These are phyloP conservation scores for Fagus crenata DNA, from an alignment of 306 rosid genomes.

Conservation along the genomic window DNA sequence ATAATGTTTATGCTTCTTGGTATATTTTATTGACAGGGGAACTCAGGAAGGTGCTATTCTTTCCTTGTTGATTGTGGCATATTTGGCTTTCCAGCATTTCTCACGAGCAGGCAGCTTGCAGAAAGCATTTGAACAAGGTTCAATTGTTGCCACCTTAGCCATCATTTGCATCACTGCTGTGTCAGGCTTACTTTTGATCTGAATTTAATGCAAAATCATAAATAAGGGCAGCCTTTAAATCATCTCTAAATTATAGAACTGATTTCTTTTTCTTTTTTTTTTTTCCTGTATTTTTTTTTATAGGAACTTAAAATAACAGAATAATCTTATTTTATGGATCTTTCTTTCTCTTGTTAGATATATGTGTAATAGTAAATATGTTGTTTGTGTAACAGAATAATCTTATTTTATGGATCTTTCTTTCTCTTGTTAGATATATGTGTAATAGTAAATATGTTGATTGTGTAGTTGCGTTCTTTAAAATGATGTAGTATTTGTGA, in stretches of 20 bases:
- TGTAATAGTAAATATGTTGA: slow-evolving; percentile 11
- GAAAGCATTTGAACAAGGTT: slow-evolving; percentile 81
- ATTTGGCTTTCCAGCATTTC: slow-evolving; percentile 95
- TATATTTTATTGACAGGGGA: slow-evolving; percentile 53
- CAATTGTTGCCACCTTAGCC: slow-evolving; percentile 77
- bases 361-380: slow-evolving; percentile 14
- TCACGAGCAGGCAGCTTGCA: slow-evolving; percentile 63
- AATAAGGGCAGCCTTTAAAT: neutral
- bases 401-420: neutral
- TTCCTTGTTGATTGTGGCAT: slow-evolving; percentile 65
- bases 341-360: neutral
- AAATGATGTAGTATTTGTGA: neutral
- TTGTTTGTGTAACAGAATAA: neutral
- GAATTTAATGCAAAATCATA: slow-evolving; percentile 39
- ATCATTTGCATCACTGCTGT: slow-evolving; percentile 43
- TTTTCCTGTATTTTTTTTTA: neutral
- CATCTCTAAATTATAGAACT: slow-evolving; percentile 19
- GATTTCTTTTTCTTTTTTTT: neutral
- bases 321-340: neutral
- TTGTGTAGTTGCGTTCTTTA: neutral
- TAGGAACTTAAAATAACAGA: slow-evolving; percentile 11
- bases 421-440: neutral
- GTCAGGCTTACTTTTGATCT: slow-evolving; percentile 65
- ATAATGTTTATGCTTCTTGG: slow-evolving; percentile 14
- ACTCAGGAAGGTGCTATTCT: slow-evolving; percentile 72